Percentiles rank a stretch among this genome's conserved stretches.
These are phyloP conservation scores for Ulota crispa DNA, from an alignment of 225 moss, liverwort and hornwort genomes.

Conservation along the genomic window DNA sequence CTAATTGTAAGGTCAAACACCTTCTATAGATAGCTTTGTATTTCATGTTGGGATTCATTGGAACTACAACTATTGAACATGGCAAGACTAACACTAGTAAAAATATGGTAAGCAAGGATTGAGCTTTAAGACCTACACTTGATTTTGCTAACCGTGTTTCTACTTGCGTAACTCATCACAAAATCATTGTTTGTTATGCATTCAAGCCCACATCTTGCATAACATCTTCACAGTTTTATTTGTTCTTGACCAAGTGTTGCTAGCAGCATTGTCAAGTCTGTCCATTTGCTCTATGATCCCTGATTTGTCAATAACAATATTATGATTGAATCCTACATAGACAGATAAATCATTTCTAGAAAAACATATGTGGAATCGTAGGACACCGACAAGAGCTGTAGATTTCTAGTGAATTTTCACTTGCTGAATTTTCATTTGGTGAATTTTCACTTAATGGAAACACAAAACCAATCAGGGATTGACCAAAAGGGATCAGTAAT, in stretches of 20 bases:
- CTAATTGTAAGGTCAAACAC: no score
- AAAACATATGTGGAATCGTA: no score
- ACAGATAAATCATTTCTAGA: no score
- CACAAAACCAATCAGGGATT: background rate
- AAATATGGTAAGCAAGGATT: no score
- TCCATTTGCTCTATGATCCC: no score
- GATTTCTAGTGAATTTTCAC: no score
- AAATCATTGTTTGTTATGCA: background rate
- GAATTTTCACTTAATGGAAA: background rate
- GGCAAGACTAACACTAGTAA: no score
- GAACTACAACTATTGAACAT: background rate
- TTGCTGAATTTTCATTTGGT: no score
- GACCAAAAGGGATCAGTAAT: background rate
- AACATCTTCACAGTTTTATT: background rate
- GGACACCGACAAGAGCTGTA: no score
- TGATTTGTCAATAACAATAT: background rate
- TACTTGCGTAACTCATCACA: background rate
- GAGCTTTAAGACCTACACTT: no score
- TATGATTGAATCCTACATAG: no score
- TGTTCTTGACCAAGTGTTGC: background rate
- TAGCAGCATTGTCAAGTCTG: background rate
- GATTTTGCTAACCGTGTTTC: no score
- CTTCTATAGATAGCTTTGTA: background rate
- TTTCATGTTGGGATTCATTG: background rate
- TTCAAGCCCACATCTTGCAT: background rate